Conservation (phyloP, 371 early-diverging fungal species). For the Mucor saturninus region DNA sequence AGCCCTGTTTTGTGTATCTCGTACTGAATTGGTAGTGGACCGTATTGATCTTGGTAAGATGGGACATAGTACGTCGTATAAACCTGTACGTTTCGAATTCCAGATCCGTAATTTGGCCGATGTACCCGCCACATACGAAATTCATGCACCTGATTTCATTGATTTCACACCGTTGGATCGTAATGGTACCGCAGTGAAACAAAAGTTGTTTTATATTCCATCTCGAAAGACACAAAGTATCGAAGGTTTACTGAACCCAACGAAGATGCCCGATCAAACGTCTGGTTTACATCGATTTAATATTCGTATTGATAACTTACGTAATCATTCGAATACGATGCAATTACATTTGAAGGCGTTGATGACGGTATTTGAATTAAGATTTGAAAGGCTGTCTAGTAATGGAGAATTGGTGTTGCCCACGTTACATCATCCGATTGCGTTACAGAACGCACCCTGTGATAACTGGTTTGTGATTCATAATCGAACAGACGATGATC, state of each 20-base stretch:
- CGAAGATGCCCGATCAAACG: slow-evolving; percentile 53
- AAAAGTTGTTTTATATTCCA: slow-evolving; percentile 38
- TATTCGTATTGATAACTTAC: slow-evolving; percentile 65
- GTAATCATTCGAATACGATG: slow-evolving; percentile 70
- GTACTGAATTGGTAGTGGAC: slow-evolving; percentile 58
- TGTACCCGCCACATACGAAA: slow-evolving; percentile 65
- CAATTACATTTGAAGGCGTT: slow-evolving; percentile 55
- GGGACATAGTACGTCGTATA: slow-evolving; percentile 79
- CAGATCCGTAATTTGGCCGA: slow-evolving; percentile 68
- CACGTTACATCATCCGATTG: slow-evolving; percentile 68
- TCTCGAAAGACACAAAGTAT: slow-evolving; percentile 46
- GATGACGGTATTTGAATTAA: slow-evolving; percentile 78
- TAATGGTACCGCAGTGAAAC: slow-evolving; percentile 26
- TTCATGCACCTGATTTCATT: slow-evolving; percentile 59
- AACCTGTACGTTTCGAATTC: slow-evolving; percentile 63
- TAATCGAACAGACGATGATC: slow-evolving; percentile 78
- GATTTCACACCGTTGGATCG: slow-evolving; percentile 40
- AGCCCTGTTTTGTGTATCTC: slow-evolving; percentile 67
- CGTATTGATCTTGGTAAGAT: slow-evolving; percentile 77
- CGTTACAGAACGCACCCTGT: slow-evolving; percentile 61
- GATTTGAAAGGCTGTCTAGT: slow-evolving; percentile 72
- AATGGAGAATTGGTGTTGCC: slow-evolving; percentile 77
- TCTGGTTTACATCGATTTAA: slow-evolving; percentile 58
- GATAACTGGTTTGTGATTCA: slow-evolving; percentile 86
- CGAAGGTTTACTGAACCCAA: slow-evolving; percentile 64